Conservation (phyloP, 1,139 yeast species). For the Pichia sp. region DNA sequence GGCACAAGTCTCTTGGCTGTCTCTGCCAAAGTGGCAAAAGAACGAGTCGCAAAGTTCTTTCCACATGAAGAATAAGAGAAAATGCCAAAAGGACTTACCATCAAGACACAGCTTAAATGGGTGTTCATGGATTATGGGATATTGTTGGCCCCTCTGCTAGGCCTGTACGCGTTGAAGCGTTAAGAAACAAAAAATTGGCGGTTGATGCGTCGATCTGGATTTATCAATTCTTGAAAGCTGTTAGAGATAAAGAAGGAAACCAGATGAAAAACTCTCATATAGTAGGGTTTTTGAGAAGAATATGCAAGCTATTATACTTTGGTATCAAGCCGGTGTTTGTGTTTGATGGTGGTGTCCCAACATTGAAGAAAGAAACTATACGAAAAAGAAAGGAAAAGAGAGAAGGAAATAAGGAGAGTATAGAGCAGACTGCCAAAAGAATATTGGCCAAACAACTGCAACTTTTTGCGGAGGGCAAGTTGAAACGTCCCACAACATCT, state of each 20-base stretch:
- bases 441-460: slow-evolving; percentile 78
- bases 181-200: slow-evolving; percentile 72
- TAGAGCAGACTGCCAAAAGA: slow-evolving; percentile 72
- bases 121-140: slow-evolving; percentile 95
- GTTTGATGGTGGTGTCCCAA: slow-evolving; percentile 97
- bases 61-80: neutral
- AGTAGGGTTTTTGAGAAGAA: slow-evolving; percentile 89
- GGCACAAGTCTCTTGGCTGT: neutral
- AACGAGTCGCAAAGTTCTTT: neutral
- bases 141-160: slow-evolving; percentile 85
- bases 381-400: slow-evolving; percentile 64
- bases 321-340: slow-evolving; percentile 93
- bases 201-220: slow-evolving; percentile 99
- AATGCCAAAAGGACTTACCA: neutral
- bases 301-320: slow-evolving; percentile 82
- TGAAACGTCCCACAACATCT: slow-evolving; percentile 11
- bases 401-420: slow-evolving; percentile 68
- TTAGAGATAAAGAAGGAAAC: slow-evolving; percentile 80
- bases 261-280: slow-evolving; percentile 78
- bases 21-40: neutral
- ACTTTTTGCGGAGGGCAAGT: slow-evolving; percentile 40
- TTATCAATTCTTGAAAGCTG: slow-evolving; percentile 93
- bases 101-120: slow-evolving; percentile 49
- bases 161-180: slow-evolving; percentile 84
- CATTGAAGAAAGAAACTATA: slow-evolving; percentile 73